Evolutionary conservation across 352 stramenopile species (phyloP), one percentile per base, ranked within the genome.

Genomic region (Phytophthora uliginosa): DNA sequence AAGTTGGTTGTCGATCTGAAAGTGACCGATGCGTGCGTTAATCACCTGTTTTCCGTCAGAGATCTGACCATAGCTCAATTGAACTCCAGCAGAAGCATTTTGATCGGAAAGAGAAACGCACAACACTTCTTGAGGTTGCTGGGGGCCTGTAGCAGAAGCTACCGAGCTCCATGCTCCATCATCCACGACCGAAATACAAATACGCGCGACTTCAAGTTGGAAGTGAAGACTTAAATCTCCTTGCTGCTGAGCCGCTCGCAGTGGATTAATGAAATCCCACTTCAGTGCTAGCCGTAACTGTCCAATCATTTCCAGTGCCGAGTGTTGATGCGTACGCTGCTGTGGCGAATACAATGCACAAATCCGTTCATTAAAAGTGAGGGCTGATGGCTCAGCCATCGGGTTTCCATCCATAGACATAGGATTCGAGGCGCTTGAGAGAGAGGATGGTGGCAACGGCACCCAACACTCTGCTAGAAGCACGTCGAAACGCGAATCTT

Each of bases 1-100:
- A 24, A 96, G 73, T 63, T 96, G 90, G 52, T 95, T 96, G 73
- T 96, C 90, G 28, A 96, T 78, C 68, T 96, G 90, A 57, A 95
- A 81, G 67, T 96, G 90, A 1, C 86, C 87, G 8, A 96, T 68
- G 1, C 87, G 78, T 15, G 86, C 83, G 58, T 96, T 96, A 20
- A 95, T 63, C 22, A 96, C 86, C 53, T 96, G 86, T 24, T 90
- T 86, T 22, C 81, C 84, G 52, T 91, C 87, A 1, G 85, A 86
- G 5, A 93, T 84, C 36, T 86, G 67, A 0, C 81, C 88, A 58
- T 94, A 96, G 62, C 85, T 93, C 47, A 95, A 56, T 67, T 95
- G 86, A 59, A 96, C 85, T 8, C 89, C 89, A 15, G 85, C 82
- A 20, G 87, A 86, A 7, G 88, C 86, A 33, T 90, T 81, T 59